Base-by-base conservation (phyloP, 2,329 filamentous ascomycete genomes). In the Dothistroma septosporum region DNA sequence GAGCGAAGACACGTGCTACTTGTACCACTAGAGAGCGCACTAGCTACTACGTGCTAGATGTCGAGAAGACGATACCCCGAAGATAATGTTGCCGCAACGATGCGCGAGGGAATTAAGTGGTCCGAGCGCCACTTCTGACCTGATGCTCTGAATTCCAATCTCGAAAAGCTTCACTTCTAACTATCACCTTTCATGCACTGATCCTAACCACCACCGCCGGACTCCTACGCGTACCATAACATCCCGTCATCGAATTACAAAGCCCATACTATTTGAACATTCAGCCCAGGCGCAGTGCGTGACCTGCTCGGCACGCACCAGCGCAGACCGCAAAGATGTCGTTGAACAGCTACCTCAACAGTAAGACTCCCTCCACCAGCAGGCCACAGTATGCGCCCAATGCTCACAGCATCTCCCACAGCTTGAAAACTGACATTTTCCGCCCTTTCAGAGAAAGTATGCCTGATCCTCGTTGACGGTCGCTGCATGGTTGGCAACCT, bases 381-480 rank as follows among this genome's bases (percentile, higher is more conserved):
- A 33, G 11, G 16, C 53, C 44, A 12, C 55, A 55, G 60, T 10
- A 44, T 53, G 21, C 54, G 24, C 46, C 35, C 32, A 24, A 37
- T 37, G 33, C 49, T 60, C 50, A 57, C 47, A 58, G 12, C 55
- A 31, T 31, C 24, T 35, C 48, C 49, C 48, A 28, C 33, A 56
- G 6, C 35, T 49, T 62, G 49, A 60, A 61, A 19, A 44, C 41
- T 44, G 41, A 44, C 35, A 28, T 35, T n/a, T 28, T 19, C 12
- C 33, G 10, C 14, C 41, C 33, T 44, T 44, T 22, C 53, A 97
- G 94, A 96, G 78, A 95, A 91, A 77, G 91, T 97, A 69, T 83
- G 92, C 61, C 88, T 97, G 72, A 85, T 97, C 65, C 97, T 94
- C 31, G 89, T 91, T 68, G 94, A 97, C 77, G 94, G 93, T 55